A percentile compares a stretch with the other conserved stretches of the same genome.
phyloP scores from a whole-genome alignment of 139 green algal species.

The Zygnema cylindricum region DNA sequence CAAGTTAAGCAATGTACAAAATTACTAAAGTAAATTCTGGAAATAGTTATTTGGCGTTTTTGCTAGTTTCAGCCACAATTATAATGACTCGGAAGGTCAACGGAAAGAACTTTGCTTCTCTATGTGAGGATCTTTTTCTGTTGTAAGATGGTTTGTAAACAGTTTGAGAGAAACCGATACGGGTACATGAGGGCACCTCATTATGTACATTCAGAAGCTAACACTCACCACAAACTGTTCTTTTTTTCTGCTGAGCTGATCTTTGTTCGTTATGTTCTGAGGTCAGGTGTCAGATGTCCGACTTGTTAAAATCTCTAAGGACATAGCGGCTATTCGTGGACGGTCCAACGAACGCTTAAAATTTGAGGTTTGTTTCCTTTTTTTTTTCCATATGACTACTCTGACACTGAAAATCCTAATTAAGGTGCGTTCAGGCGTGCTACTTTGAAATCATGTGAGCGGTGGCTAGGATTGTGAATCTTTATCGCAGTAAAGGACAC shows the following conservation, averaged over 20 bases:
- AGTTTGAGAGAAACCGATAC: too few relatives aligned
- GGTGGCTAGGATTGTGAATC: conserved; percentile 2
- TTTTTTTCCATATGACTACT: not conserved
- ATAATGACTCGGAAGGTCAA: not conserved
- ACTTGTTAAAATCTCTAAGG: conserved; percentile 25
- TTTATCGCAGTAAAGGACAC: too few relatives aligned
- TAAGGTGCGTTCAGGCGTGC: not conserved
- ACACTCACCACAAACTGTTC: too few relatives aligned
- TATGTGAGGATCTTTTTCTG: too few relatives aligned
- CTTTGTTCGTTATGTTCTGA: too few relatives aligned
- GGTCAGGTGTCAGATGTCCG: conserved; percentile 49
- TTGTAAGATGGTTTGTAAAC: too few relatives aligned
- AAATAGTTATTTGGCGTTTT: not conserved
- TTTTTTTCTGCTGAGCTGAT: too few relatives aligned
- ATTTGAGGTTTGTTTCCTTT: conserved; percentile 46
- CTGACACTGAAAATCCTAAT: not conserved
- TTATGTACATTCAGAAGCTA: too few relatives aligned
- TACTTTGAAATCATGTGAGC: not conserved
- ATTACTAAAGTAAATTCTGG: not conserved
- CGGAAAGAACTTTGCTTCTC: too few relatives aligned
- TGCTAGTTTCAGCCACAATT: not conserved
- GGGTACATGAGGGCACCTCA: too few relatives aligned
- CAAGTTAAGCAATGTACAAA: not conserved
- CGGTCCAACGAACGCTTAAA: conserved; percentile 46
- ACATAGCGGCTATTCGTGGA: conserved; percentile 40